These are phyloP conservation scores for Verticillium nonalfalfae DNA, from an alignment of 2,329 filamentous ascomycete species.

Conservation along the genomic window DNA sequence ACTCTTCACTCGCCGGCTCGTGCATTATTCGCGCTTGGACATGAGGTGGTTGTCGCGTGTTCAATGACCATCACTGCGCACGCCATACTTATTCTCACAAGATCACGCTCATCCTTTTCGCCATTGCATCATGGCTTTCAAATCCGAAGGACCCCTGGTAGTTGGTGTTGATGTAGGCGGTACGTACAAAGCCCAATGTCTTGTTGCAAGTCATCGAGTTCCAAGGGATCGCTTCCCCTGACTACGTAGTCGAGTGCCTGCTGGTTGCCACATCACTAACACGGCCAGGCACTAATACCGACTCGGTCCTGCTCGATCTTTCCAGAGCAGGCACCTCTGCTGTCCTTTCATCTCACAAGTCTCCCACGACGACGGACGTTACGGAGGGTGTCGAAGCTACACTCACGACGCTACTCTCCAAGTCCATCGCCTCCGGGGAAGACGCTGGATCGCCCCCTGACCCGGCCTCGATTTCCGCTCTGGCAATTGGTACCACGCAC, in stretches of 20 bases:
- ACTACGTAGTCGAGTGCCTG: neutral
- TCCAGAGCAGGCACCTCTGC: constrained; percentile 6
- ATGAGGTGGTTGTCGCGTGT: neutral
- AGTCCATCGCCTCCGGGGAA: neutral
- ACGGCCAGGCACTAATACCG: constrained; percentile 41
- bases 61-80: neutral
- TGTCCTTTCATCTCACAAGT: constrained; percentile 28
- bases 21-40: neutral
- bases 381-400: constrained; percentile 38
- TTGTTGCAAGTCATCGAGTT: neutral
- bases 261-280: neutral
- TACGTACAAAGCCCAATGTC: neutral
- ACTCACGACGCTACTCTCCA: constrained; percentile 34
- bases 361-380: constrained; percentile 40
- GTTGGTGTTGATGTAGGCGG: constrained; percentile 12
- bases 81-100: neutral
- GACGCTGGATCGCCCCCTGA: constrained; percentile 13
- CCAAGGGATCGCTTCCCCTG: neutral
- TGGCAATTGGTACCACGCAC: constrained; percentile 50
- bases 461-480: constrained; percentile 33
- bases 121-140: neutral
- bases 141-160: constrained; percentile 6
- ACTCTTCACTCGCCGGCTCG: too few species aligned
- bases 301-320: constrained; percentile 41
- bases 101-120: neutral